Evolutionary conservation across 257 asterid species (phyloP).

Genomic region (Penstemon davidsonii): DNA sequence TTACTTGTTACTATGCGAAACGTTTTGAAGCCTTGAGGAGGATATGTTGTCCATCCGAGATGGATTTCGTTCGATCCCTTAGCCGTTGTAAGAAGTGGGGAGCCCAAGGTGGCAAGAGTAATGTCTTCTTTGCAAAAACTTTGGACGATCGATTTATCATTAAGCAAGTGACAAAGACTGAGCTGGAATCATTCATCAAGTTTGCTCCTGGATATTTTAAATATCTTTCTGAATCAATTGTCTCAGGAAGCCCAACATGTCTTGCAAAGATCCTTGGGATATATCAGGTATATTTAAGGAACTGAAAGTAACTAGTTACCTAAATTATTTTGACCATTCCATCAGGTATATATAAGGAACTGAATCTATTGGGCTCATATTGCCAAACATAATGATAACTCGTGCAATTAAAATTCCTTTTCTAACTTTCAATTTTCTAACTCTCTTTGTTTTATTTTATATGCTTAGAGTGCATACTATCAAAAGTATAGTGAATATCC

Average conservation of each 20-base stretch:
- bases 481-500: too few relatives aligned
- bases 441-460: too few relatives aligned
- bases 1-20: slow-evolving; percentile 83
- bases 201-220: slow-evolving; percentile 89
- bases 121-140: slow-evolving; percentile 91
- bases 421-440: not conserved
- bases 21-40: slow-evolving; percentile 84
- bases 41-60: slow-evolving; percentile 84
- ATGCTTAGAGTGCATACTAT: too few relatives aligned
- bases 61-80: slow-evolving; percentile 76
- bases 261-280: slow-evolving; percentile 95
- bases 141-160: slow-evolving; percentile 89
- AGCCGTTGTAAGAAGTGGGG: slow-evolving; percentile 99
- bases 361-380: slow-evolving; percentile 11
- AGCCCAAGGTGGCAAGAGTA: slow-evolving; percentile 99
- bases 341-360: not conserved
- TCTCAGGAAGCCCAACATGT: slow-evolving; percentile 78
- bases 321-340: not conserved
- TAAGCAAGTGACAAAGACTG: slow-evolving; percentile 96
- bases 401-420: not conserved
- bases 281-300: slow-evolving; percentile 69
- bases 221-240: slow-evolving; percentile 73
- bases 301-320: not conserved
- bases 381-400: not conserved
- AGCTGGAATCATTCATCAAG: slow-evolving; percentile 92